phyloP scores from a whole-genome alignment of 768 basidiomycete genomes.

The Lentinula aciculospora region DNA sequence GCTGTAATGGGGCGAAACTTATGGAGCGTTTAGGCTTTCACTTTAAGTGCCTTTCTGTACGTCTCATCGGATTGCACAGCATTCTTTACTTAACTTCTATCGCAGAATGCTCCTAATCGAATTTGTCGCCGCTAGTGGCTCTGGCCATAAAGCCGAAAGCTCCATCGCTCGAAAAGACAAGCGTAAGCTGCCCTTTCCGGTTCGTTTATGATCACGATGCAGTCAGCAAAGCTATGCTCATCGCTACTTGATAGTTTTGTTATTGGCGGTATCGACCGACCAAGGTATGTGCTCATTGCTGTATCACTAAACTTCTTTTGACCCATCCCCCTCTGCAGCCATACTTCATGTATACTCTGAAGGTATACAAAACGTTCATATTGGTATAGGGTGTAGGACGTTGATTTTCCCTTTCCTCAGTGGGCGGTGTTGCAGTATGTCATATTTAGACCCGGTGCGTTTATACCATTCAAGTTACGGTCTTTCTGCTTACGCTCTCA shows the following conservation, averaged over 20 bases:
- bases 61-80: slow-evolving; percentile 18
- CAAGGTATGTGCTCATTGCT: slow-evolving; percentile 37
- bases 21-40: slow-evolving; percentile 53
- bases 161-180: slow-evolving; percentile 82
- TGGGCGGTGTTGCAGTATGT: slow-evolving; percentile 91
- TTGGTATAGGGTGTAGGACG: neutral
- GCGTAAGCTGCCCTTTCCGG: slow-evolving; percentile 60
- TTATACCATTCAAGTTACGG: neutral
- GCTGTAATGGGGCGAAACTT: neutral
- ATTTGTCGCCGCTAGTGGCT: slow-evolving; percentile 69
- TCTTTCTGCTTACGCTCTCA: slow-evolving; percentile 6
- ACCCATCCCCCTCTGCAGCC: slow-evolving; percentile 29
- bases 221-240: neutral
- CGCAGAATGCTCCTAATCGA: slow-evolving; percentile 74
- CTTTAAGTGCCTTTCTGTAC: slow-evolving; percentile 82
- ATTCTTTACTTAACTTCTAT: neutral
- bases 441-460: slow-evolving; percentile 53
- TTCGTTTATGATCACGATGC: slow-evolving; percentile 12
- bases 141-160: slow-evolving; percentile 54
- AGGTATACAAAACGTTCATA: slow-evolving; percentile 36
- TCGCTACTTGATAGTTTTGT: slow-evolving; percentile 49
- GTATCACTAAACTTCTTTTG: slow-evolving; percentile 18
- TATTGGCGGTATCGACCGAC: slow-evolving; percentile 80
- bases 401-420: slow-evolving; percentile 26
- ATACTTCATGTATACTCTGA: slow-evolving; percentile 88